Evolutionary conservation across 1,284 basidiomycete genomes (phyloP).

Genomic region (Ceratobasidium sp.): DNA sequence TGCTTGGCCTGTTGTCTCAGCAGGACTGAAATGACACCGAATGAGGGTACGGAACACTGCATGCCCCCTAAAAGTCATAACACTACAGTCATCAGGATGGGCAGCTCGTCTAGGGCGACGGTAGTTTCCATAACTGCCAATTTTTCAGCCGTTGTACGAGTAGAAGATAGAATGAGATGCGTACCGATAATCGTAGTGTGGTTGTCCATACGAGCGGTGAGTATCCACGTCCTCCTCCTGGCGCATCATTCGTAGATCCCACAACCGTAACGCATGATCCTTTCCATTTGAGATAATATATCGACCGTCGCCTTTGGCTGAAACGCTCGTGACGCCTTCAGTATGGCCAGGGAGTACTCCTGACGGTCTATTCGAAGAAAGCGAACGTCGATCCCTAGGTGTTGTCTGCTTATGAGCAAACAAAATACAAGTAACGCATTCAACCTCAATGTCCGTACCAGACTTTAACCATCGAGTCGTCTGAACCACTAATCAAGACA

Average conservation of each 20-base stretch:
- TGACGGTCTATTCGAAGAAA: constrained; percentile 82
- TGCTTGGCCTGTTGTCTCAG: constrained; percentile 87
- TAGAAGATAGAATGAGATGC: constrained; percentile 41
- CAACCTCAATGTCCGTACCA: constrained; percentile 77
- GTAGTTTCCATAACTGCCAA: constrained; percentile 66
- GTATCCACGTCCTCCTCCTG: constrained; percentile 67
- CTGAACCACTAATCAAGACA: constrained; percentile 90
- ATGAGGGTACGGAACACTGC: constrained; percentile 92
- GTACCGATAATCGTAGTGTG: constrained; percentile 82
- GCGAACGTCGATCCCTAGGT: constrained; percentile 92
- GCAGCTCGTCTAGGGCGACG: constrained; percentile 65
- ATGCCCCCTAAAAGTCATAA: constrained; percentile 96
- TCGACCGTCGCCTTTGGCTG: constrained; percentile 88
- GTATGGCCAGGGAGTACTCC: constrained; percentile 95
- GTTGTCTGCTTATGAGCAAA: no score
- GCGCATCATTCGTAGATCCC: constrained; percentile 95
- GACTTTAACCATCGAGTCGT: constrained; percentile 93
- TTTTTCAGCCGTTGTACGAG: constrained; percentile 24
- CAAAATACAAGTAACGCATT: no score
- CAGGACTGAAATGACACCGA: constrained; percentile 93
- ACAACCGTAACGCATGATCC: constrained; percentile 90
- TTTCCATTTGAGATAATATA: constrained; percentile 98
- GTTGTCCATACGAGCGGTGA: constrained; percentile 64
- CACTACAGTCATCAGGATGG: constrained; percentile 88
- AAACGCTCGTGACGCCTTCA: constrained; percentile 90